Base-by-base conservation (phyloP, 2,329 filamentous ascomycete genomes). In the Calonectria multiphialidica region DNA sequence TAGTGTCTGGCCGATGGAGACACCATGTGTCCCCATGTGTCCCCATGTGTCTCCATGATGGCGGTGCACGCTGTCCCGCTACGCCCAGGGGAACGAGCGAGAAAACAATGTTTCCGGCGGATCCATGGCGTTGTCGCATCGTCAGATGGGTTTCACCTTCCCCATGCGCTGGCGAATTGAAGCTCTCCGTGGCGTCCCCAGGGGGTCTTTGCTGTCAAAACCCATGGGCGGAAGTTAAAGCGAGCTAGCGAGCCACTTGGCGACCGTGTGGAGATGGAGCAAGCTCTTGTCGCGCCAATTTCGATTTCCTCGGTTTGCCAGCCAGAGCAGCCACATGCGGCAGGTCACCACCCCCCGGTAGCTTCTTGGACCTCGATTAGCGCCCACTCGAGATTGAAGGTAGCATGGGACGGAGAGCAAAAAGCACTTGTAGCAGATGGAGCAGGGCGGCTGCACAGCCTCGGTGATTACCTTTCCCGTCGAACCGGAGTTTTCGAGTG, bases 121-220 rank as follows among this genome's bases (percentile, higher is more conserved):
- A 62, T 42, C 57, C 57, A 42, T 62, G 18, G 57, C 25, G 21
- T 28, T 44, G 57, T 45, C 40, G 57, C 40, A 68, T 68, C 40
- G 57, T 57, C 57, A 55, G 57, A 63, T 57, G 57, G 23, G 69
- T 71, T 71, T 71, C 69, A 68, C 42, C 69, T 35, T 63, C 30
- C 13, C 64, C 49, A 65, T 62, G 66, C 69, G 40, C 64, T 55
- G 53, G 64, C 69, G 69, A 71, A 71, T 71, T n/a, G 64, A 71
- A 61, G 64, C 69, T 68, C 53, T 28, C 30, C 33, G 33, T 50
- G 35, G 53, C 42, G 42, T 23, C 25, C 53, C 42, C 30, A 40
- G 44, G 25, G 62, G 50, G 53, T 63, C 35, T 50, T 61, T 63
- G 57, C 66, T 63, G 68, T 70, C 68, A 65, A 68, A 68, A 30